Percentiles rank a stretch among this genome's conserved stretches.
Evolutionary conservation across 1,284 basidiomycete genomes (phyloP).

Genomic region (Ganoderma lucidum): DNA sequence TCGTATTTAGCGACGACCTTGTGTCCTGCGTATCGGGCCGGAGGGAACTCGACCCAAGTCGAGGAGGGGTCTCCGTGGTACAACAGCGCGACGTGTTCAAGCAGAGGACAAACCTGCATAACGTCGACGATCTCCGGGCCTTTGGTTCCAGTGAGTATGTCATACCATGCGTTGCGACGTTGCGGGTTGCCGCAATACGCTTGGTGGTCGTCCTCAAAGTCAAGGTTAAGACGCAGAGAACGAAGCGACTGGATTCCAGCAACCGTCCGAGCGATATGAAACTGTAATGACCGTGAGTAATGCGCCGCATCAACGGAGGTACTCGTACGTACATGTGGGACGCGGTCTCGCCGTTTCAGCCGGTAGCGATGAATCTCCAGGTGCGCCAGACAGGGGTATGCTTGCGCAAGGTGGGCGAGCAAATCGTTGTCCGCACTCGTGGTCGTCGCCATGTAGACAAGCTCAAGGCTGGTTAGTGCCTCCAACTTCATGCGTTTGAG

Average conservation of each 20-base stretch:
- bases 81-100: neutral
- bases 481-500: slow-evolving; percentile 7
- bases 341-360: neutral
- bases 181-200: neutral
- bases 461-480: slow-evolving; percentile 1
- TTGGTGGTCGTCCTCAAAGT: neutral
- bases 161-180: neutral
- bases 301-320: neutral
- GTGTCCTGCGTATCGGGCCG: neutral
- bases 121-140: neutral
- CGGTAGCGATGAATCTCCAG: slow-evolving; percentile 17
- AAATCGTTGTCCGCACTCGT: slow-evolving; percentile 1
- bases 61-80: neutral
- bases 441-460: slow-evolving; percentile 8
- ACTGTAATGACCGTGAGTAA: neutral
- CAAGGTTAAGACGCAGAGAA: neutral
- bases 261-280: neutral
- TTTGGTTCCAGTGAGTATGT: too few relatives aligned
- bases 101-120: neutral
- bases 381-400: neutral
- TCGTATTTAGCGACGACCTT: neutral
- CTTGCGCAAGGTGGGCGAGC: neutral
- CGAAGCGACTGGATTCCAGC: neutral
- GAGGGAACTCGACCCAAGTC: neutral
- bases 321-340: neutral